phyloP scores from a whole-genome alignment of 768 basidiomycete species.

The Trametes coccinea region DNA sequence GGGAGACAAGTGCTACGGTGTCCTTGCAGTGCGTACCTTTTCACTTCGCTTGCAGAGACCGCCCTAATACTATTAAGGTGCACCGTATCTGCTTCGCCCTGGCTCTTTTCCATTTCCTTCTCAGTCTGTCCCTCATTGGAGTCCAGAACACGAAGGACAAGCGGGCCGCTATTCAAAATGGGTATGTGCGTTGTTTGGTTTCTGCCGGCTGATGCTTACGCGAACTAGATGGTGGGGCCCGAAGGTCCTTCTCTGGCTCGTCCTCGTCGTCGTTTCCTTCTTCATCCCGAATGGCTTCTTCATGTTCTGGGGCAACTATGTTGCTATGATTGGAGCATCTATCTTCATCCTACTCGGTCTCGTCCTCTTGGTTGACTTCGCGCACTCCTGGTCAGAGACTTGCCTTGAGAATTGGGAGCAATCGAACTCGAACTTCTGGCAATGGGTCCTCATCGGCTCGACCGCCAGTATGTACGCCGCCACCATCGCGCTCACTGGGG shows the following conservation, averaged over 20 bases:
- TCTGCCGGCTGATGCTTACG: neutral
- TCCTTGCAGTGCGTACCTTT: slow-evolving; percentile 78
- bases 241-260: slow-evolving; percentile 86
- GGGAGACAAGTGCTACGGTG: slow-evolving; percentile 92
- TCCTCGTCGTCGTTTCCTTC: slow-evolving; percentile 81
- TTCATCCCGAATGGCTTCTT: slow-evolving; percentile 98
- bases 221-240: slow-evolving; percentile 93
- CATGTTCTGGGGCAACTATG: slow-evolving; percentile 96
- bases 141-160: slow-evolving; percentile 90
- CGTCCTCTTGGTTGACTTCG: slow-evolving; percentile 96
- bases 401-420: slow-evolving; percentile 96
- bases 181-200: slow-evolving; percentile 46
- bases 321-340: slow-evolving; percentile 88
- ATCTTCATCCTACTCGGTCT: slow-evolving; percentile 96
- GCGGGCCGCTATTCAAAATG: slow-evolving; percentile 95
- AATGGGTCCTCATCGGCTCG: slow-evolving; percentile 92
- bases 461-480: slow-evolving; percentile 87
- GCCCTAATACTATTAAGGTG: slow-evolving; percentile 46
- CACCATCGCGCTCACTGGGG: slow-evolving; percentile 80
- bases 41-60: neutral
- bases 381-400: slow-evolving; percentile 97
- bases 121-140: slow-evolving; percentile 79
- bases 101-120: slow-evolving; percentile 80
- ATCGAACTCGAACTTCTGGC: slow-evolving; percentile 86
- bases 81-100: slow-evolving; percentile 98